Evolutionary conservation across 164 flowering plant species (phyloP), one percentile per base, ranked within the genome.

Genomic region (Nymphaea colorata): DNA sequence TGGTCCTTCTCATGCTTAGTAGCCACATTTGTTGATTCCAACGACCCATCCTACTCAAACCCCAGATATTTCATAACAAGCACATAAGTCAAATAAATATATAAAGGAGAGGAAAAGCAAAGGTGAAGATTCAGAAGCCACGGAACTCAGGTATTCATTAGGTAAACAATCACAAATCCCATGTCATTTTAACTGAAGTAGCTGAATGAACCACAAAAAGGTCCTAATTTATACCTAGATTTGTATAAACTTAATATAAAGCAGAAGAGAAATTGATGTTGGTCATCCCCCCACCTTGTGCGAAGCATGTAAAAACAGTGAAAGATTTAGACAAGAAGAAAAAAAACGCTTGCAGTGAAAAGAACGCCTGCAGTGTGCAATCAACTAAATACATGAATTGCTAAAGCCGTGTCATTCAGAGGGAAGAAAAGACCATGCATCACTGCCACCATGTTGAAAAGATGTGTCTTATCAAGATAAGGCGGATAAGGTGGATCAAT

Each of bases 21-120:
- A 44, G 98, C 82, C 59, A 70, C 80, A 72, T 83, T 90, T 15
- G 87, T 95, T 44, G 98, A 94, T 68, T 94, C 99, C 69, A 94
- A 76, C 73, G 91, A 74, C 98, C 91, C 91, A 75, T 94, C 99
- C 70, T 91, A 82, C 68, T 94, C 99, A 82, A 91, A 94, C 84
- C 99, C 91, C 78, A 67, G 74, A 18, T 61, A 73, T 44, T 65
- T 61, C 41, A 66, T 6, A 25, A 66, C 14, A 14, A 41, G 43
- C 7, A 59, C 55, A 4, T 57, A 14, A 67, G 15, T 42, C n/a
- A 7, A 41, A 59, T 43, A 5, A 71, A n/a, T 1, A 17, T 10
- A 4, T 8, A n/a, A 44, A 10, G 5, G 43, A 67, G 14, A 64
- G 4, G 10, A 44, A 42, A 18, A 14, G 4, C 6, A 55, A 17